Evolutionary conservation across 768 basidiomycete genomes (phyloP).

Genomic region (Lyophyllum shimeji): DNA sequence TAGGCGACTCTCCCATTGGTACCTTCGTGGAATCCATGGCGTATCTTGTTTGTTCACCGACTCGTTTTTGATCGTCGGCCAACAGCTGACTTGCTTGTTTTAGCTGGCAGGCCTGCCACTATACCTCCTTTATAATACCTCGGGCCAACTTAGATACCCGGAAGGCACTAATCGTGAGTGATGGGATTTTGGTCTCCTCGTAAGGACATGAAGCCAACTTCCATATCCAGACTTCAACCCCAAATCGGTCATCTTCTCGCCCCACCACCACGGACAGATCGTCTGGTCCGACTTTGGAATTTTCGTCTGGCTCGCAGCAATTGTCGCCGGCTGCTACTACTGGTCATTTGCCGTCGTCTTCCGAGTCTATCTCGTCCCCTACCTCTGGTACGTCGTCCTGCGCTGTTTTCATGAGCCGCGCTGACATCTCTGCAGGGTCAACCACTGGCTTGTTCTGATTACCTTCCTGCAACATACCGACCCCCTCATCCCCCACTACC

Average conservation of each 20-base stretch:
- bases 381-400: conserved; percentile 52
- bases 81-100: neutral
- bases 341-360: conserved; percentile 62
- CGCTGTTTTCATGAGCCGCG: neutral
- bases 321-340: conserved; percentile 46
- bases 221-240: conserved; percentile 68
- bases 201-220: too few relatives aligned
- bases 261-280: conserved; percentile 63
- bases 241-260: conserved; percentile 63
- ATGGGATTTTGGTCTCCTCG: too few relatives aligned
- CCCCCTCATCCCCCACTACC: conserved; percentile 55
- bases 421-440: neutral
- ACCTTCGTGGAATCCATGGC: conserved; percentile 38
- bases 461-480: conserved; percentile 71
- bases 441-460: conserved; percentile 40
- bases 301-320: conserved; percentile 52
- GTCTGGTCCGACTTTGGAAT: conserved; percentile 75
- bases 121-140: conserved; percentile 65
- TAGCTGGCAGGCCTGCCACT: conserved; percentile 70
- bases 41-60: conserved; percentile 43
- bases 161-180: conserved; percentile 61
- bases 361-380: conserved; percentile 72
- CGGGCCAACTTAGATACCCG: conserved; percentile 60
- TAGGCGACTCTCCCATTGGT: conserved; percentile 75
- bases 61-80: neutral